A percentile compares a stretch with the other conserved stretches of the same genome.
phyloP scores from a whole-genome alignment of 2,329 filamentous ascomycete species.

The Cladophialophora immunda region DNA sequence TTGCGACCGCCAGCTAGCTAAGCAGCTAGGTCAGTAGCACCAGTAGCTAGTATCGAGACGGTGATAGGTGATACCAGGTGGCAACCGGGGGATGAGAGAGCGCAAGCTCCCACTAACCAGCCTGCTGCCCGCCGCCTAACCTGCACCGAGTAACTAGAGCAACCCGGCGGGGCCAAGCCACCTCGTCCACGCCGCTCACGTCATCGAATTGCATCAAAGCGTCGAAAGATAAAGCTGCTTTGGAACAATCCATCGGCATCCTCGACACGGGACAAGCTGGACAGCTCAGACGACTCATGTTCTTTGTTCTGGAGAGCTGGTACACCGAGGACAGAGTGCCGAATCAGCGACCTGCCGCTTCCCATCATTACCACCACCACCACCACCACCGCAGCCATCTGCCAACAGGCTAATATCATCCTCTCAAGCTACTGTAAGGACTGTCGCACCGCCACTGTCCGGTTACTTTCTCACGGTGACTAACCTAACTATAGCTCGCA shows the following conservation, averaged over 20 bases:
- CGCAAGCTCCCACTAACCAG: background rate
- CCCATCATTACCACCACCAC: background rate
- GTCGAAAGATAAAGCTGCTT: background rate
- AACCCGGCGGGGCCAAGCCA: background rate
- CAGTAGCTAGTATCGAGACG: background rate
- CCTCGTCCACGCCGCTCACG: constrained; percentile 15
- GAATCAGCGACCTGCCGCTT: background rate
- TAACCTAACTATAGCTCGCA: background rate
- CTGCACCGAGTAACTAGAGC: constrained; percentile 14
- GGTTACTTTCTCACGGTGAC: background rate
- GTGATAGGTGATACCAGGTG: background rate
- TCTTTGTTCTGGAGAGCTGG: background rate
- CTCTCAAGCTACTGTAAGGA: background rate
- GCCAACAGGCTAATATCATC: constrained; percentile 1
- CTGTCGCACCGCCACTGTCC: constrained; percentile 2
- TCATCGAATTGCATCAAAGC: constrained; percentile 19
- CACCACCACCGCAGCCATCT: background rate
- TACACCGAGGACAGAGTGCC: background rate
- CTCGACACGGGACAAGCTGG: background rate
- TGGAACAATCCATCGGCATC: constrained; percentile 1
- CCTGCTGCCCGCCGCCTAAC: background rate
- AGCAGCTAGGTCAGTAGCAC: background rate
- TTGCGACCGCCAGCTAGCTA: constrained; percentile 1
- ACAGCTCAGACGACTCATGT: background rate
- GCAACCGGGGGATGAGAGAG: background rate